A percentile compares a stretch with the other conserved stretches of the same genome.
These are phyloP conservation scores for Colletotrichum tropicicola DNA, from an alignment of 2,329 filamentous ascomycete species.

Conservation along the genomic window DNA sequence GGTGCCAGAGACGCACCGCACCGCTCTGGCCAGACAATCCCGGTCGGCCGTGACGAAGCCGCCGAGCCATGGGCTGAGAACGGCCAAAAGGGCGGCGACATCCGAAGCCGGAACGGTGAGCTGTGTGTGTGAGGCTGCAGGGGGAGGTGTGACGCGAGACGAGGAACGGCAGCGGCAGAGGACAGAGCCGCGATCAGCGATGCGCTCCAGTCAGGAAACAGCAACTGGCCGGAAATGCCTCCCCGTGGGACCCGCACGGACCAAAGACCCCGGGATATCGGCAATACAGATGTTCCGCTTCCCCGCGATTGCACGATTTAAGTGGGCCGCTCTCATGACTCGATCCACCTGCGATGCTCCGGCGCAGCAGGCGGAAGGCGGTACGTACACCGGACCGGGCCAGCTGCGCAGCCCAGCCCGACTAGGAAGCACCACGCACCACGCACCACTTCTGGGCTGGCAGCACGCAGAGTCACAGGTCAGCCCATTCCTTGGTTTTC, in stretches of 20 bases:
- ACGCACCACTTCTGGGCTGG: background rate
- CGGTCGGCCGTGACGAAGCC: background rate
- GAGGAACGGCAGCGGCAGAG: background rate
- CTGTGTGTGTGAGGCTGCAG: background rate
- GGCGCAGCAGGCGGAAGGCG: no score
- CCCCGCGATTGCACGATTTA: constrained; percentile 6
- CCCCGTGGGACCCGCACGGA: background rate
- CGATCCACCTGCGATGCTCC: constrained; percentile 1
- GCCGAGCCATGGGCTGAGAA: background rate
- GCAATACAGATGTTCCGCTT: background rate
- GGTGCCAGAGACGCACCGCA: no score
- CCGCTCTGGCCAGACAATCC: background rate
- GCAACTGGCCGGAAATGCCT: background rate
- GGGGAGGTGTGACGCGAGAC: background rate
- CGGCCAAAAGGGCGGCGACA: background rate
- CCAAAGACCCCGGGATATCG: background rate
- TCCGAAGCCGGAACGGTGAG: constrained; percentile 10
- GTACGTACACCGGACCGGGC: background rate
- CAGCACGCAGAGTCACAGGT: constrained; percentile 29
- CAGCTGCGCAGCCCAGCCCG: background rate
- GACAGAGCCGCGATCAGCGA: background rate
- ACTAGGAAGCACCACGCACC: constrained; percentile 1
- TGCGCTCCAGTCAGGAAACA: constrained; percentile 25
- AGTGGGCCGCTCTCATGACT: background rate
- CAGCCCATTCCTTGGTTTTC: constrained; percentile 24